These are phyloP conservation scores for Trypanosoma avium DNA, from an alignment of 208 protist species.

Conservation along the genomic window DNA sequence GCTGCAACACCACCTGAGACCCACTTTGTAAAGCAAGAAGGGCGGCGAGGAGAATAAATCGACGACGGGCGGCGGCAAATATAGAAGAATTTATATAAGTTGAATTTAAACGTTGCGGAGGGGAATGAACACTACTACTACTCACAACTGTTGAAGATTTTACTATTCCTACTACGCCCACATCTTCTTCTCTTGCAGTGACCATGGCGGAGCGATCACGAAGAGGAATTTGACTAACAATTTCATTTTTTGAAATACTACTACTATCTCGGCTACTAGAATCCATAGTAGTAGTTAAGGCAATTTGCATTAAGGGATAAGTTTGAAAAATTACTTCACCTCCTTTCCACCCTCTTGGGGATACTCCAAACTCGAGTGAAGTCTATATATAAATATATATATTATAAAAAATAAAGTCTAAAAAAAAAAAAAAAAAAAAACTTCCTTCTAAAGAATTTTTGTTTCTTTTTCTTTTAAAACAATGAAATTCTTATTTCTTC, in stretches of 20 bases:
- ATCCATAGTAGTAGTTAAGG: not conserved
- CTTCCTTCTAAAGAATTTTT: no score
- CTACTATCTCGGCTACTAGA: not conserved
- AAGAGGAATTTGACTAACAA: not conserved
- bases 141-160: not conserved
- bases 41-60: conserved; percentile 23
- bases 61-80: conserved; percentile 9
- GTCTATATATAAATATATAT: no score
- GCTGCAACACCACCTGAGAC: conserved; percentile 28
- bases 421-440: no score
- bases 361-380: no score
- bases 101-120: not conserved
- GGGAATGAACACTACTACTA: not conserved
- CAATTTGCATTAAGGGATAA: not conserved
- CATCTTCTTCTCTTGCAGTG: not conserved
- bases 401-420: no score
- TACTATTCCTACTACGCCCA: not conserved
- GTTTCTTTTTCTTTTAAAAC: no score
- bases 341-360: no score
- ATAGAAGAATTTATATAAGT: not conserved
- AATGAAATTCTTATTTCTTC: no score
- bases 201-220: not conserved
- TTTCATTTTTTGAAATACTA: not conserved
- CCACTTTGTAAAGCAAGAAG: conserved; percentile 37
- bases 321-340: no score